Evolutionary conservation across 306 rosid genomes (phyloP).

Genomic region (Datisca glomerata): DNA sequence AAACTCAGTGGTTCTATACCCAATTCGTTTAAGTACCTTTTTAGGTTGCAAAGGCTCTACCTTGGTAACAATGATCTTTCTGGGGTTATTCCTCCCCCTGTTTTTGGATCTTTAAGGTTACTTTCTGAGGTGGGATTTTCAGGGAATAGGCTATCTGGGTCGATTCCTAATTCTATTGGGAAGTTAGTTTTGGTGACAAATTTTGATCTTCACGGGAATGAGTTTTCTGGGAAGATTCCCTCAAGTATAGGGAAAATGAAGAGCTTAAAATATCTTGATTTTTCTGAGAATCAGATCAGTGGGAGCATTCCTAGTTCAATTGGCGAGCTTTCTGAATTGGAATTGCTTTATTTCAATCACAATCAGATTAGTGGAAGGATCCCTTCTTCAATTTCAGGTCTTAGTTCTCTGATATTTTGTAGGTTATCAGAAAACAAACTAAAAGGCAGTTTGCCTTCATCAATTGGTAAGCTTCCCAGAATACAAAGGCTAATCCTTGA

Average conservation of each 20-base stretch:
- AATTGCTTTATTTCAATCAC: constrained; percentile 29
- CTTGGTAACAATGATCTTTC: constrained; percentile 31
- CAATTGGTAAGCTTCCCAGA: constrained; percentile 41
- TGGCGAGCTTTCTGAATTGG: constrained; percentile 32
- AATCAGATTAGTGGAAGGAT: constrained; percentile 32
- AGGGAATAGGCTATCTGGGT: constrained; percentile 29
- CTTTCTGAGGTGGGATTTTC: constrained; percentile 39
- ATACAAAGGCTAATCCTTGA: constrained; percentile 34
- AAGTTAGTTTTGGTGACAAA: constrained; percentile 19
- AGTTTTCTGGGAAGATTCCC: constrained; percentile 29
- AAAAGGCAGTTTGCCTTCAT: constrained; percentile 29
- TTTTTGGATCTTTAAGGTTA: constrained; percentile 23
- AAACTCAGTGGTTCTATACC: constrained; percentile 33
- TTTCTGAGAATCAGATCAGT: constrained; percentile 33
- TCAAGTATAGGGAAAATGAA: constrained; percentile 26
- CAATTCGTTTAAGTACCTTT: constrained; percentile 14
- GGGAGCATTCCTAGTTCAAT: constrained; percentile 42
- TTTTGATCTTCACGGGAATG: constrained; percentile 43
- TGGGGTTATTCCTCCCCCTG: constrained; percentile 23
- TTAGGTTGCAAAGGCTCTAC: constrained; percentile 24
- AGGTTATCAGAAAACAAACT: constrained; percentile 36
- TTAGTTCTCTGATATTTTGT: constrained; percentile 30
- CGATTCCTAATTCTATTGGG: constrained; percentile 32
- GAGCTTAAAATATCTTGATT: constrained; percentile 34
- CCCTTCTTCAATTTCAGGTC: constrained; percentile 42